A percentile compares a stretch with the other conserved stretches of the same genome.
phyloP scores from a whole-genome alignment of 1,139 yeast species.

The Eremothecium coryli region DNA sequence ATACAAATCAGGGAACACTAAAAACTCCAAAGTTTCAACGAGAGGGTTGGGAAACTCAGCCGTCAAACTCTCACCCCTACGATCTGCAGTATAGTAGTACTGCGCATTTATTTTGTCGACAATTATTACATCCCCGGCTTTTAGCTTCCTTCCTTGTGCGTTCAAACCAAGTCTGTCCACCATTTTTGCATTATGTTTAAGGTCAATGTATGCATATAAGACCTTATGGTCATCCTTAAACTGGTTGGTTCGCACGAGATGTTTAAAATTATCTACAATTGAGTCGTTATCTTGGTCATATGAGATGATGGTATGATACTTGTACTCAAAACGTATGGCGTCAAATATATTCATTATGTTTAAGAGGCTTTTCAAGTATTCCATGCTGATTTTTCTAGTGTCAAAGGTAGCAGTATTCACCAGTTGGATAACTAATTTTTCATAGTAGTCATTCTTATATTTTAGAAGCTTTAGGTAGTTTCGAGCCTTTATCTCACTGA shows the following conservation, averaged over 20 bases:
- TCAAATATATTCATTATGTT: constrained; percentile 48
- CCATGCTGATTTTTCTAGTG: constrained; percentile 12
- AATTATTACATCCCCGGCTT: constrained; percentile 40
- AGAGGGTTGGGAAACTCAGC: constrained; percentile 12
- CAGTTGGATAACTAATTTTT: constrained; percentile 47
- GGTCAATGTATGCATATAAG: constrained; percentile 45
- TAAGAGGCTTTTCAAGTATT: constrained; percentile 37
- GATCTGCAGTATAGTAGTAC: constrained; percentile 33
- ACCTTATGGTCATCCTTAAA: constrained; percentile 39
- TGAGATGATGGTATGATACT: constrained; percentile 34
- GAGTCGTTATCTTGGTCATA: constrained; percentile 37
- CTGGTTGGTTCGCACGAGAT: too few species aligned
- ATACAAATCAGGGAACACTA: constrained; percentile 16
- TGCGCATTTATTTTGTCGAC: constrained; percentile 28
- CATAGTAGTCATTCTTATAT: constrained; percentile 29
- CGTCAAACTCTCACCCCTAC: constrained; percentile 28
- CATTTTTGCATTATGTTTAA: constrained; percentile 33
- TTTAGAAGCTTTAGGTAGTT: constrained; percentile 35
- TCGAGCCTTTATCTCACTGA: constrained; percentile 42
- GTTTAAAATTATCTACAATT: not conserved
- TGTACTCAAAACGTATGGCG: constrained; percentile 37
- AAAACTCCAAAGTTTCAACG: constrained; percentile 16
- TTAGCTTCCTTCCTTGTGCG: constrained; percentile 31
- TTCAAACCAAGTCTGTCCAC: constrained; percentile 38
- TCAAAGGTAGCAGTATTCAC: constrained; percentile 38